Percentiles rank a stretch among this genome's conserved stretches.
Conservation (phyloP, 768 basidiomycete species). For the Russula compacta region DNA sequence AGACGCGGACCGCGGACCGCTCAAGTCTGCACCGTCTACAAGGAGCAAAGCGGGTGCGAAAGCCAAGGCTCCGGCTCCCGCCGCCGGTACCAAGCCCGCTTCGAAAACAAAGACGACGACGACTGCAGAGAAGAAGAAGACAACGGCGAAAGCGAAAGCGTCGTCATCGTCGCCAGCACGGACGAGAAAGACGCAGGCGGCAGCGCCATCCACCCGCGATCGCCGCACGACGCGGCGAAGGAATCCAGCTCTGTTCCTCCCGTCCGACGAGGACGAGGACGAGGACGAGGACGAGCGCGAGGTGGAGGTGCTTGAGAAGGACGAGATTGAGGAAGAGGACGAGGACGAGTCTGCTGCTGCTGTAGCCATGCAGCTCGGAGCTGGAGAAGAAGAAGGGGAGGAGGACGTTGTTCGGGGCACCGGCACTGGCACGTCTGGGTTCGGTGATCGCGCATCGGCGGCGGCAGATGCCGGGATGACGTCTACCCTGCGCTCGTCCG, state of each 20-base stretch:
- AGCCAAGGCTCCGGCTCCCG: neutral
- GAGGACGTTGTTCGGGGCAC: neutral
- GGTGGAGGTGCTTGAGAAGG: neutral
- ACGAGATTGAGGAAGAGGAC: neutral
- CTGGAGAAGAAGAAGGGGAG: neutral
- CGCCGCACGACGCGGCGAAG: neutral
- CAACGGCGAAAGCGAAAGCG: neutral
- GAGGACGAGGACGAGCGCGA: neutral
- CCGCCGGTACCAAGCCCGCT: neutral
- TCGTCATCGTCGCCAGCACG: neutral
- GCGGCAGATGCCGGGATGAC: constrained; percentile 12
- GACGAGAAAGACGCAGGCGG: neutral
- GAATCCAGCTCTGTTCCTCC: constrained; percentile 11
- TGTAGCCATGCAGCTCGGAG: neutral
- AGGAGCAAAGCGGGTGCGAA: neutral
- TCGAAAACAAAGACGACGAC: constrained; percentile 1
- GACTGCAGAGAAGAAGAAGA: neutral
- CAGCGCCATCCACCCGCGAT: neutral
- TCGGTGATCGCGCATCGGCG: neutral
- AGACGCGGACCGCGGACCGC: neutral
- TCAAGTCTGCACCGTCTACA: neutral
- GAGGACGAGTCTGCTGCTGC: neutral
- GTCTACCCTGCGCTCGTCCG: constrained; percentile 23
- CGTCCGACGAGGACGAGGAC: constrained; percentile 6
- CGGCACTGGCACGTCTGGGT: neutral